Evolutionary conservation across 208 protist species (phyloP).

Genomic region (Trypanosoma congolense): DNA sequence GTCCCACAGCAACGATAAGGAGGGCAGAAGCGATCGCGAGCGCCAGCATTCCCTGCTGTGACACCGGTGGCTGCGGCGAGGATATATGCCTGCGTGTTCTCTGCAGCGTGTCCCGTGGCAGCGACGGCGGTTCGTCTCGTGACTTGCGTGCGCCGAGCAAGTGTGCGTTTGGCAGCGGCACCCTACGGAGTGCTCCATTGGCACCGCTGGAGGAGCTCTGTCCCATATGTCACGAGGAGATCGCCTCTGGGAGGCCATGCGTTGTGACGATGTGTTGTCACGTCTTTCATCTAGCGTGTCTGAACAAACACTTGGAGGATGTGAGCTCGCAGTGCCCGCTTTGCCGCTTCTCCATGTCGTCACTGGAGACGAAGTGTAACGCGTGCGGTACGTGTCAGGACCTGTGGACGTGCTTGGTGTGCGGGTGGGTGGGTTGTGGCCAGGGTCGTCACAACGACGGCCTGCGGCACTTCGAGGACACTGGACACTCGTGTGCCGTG

Average conservation of each 20-base stretch:
- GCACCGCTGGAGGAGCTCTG: constrained; percentile 36
- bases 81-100: background rate
- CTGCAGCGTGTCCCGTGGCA: background rate
- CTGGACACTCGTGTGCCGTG: constrained; percentile 66
- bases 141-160: background rate
- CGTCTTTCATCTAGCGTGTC: constrained; percentile 66
- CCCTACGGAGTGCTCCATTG: background rate
- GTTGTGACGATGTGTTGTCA: constrained; percentile 75
- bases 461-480: constrained; percentile 48
- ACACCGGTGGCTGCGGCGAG: background rate
- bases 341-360: constrained; percentile 74
- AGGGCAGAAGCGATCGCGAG: too few relatives aligned
- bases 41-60: too few relatives aligned
- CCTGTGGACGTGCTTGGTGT: constrained; percentile 83
- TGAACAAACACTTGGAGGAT: constrained; percentile 39
- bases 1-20: constrained; percentile 4
- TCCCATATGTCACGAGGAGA: constrained; percentile 69
- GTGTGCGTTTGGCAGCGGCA: too few relatives aligned
- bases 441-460: constrained; percentile 45
- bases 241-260: constrained; percentile 26
- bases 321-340: constrained; percentile 59
- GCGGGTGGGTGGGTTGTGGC: constrained; percentile 72
- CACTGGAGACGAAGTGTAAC: constrained; percentile 62
- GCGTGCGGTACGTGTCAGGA: constrained; percentile 70
- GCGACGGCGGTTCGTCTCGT: background rate